phyloP scores from a whole-genome alignment of 75 land plant genomes.

The Picea glauca region DNA sequence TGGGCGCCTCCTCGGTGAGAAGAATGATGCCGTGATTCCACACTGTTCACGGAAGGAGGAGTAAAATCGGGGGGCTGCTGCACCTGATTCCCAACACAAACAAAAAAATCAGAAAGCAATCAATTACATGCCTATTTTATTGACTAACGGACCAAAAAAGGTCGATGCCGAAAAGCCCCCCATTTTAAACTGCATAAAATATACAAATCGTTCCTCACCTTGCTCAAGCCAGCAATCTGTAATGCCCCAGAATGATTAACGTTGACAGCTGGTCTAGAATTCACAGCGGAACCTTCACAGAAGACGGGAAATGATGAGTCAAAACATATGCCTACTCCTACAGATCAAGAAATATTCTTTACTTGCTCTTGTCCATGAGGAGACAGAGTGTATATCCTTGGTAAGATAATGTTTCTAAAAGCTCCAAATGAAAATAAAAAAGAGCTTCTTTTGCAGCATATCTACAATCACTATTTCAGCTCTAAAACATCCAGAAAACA shows the following conservation, averaged over 20 bases:
- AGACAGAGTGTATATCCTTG: not conserved
- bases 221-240: not conserved
- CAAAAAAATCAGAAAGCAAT: not conserved
- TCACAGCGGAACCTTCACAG: not conserved
- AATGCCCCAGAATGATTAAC: constrained; percentile 7
- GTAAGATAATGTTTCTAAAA: not conserved
- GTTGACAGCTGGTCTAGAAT: constrained; percentile 6
- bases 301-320: not conserved
- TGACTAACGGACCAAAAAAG: not conserved
- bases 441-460: too few relatives aligned
- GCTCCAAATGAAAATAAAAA: not conserved
- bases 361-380: not conserved
- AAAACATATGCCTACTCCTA: not conserved
- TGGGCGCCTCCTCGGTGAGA: constrained; percentile 14
- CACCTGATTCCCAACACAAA: not conserved
- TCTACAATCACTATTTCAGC: not conserved
- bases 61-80: constrained; percentile 10
- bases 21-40: constrained; percentile 12
- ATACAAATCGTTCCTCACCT: not conserved
- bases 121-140: not conserved
- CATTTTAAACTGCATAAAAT: not conserved
- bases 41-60: constrained; percentile 4
- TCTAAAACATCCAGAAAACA: not conserved
- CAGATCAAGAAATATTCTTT: not conserved
- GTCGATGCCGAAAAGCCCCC: not conserved